phyloP scores from a whole-genome alignment of 495 filamentous ascomycete species.

The Endocarpon pusillum region DNA sequence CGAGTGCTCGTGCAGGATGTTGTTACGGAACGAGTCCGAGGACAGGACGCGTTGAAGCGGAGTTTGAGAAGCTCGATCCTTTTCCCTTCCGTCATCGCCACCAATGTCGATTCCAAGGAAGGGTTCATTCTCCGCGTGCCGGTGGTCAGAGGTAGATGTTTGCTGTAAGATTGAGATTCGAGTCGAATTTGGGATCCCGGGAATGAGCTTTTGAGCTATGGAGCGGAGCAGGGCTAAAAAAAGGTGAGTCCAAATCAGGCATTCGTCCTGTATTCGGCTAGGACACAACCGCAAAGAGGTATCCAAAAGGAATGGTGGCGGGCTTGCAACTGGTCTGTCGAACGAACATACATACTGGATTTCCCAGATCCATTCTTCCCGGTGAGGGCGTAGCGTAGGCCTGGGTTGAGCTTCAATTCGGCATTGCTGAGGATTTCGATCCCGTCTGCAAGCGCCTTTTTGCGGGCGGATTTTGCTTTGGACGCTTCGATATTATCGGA shows the following conservation, averaged over 20 bases:
- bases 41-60: no score
- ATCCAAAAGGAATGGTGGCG: conserved; percentile 2
- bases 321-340: neutral
- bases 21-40: no score
- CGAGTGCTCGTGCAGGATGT: no score
- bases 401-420: conserved; percentile 49
- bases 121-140: conserved; percentile 19
- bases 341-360: conserved; percentile 37
- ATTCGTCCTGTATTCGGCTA: no score
- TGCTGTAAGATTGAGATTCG: conserved; percentile 58
- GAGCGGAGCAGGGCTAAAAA: conserved; percentile 56
- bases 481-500: conserved; percentile 13
- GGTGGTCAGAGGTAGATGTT: no score
- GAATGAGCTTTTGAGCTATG: conserved; percentile 61
- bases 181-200: conserved; percentile 53
- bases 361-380: conserved; percentile 71
- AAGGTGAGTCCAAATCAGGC: no score
- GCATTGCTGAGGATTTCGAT: conserved; percentile 53
- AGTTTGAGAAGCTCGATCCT: conserved; percentile 1
- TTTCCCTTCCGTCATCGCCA: conserved; percentile 3
- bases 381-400: conserved; percentile 53
- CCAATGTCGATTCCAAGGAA: no score
- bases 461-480: conserved; percentile 28
- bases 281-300: conserved; percentile 1
- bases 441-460: conserved; percentile 35